These are phyloP conservation scores for Rhazya stricta DNA, from an alignment of 257 asterid species.

Conservation along the genomic window DNA sequence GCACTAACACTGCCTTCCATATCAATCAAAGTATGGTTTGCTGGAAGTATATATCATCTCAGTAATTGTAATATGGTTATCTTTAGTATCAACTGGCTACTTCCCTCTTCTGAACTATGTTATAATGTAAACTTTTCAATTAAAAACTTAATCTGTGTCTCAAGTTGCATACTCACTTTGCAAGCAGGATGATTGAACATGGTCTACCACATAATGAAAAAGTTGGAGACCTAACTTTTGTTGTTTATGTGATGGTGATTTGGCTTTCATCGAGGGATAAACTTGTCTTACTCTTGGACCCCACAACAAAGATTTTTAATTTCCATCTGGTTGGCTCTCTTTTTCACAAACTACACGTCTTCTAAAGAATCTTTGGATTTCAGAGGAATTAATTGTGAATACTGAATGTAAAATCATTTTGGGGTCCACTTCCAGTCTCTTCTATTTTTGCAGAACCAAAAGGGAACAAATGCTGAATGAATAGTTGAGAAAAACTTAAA, in stretches of 20 bases:
- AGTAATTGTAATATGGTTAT: not conserved
- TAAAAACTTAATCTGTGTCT: constrained; percentile 20
- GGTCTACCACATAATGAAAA: constrained; percentile 35
- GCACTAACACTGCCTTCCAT: not conserved
- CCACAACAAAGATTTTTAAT: constrained; percentile 41
- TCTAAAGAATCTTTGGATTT: constrained; percentile 13
- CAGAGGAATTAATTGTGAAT: not conserved
- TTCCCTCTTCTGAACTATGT: constrained; percentile 20
- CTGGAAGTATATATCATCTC: not conserved
- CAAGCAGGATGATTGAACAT: constrained; percentile 26
- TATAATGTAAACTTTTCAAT: constrained; percentile 21
- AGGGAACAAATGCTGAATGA: constrained; percentile 2
- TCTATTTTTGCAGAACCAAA: not conserved
- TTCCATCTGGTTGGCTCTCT: constrained; percentile 34
- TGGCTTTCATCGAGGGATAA: constrained; percentile 39
- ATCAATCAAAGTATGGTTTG: no score
- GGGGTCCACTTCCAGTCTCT: constrained; percentile 9
- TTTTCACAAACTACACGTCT: constrained; percentile 33
- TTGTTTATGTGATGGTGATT: constrained; percentile 31
- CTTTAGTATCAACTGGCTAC: not conserved
- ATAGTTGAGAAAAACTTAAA: constrained; percentile 20
- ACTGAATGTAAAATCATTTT: constrained; percentile 7
- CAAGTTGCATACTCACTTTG: constrained; percentile 37
- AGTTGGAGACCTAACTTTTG: constrained; percentile 58
- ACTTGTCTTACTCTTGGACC: constrained; percentile 36